Base-by-base conservation (phyloP, 176 grass and related monocot species). In the Guadua angustifolia region DNA sequence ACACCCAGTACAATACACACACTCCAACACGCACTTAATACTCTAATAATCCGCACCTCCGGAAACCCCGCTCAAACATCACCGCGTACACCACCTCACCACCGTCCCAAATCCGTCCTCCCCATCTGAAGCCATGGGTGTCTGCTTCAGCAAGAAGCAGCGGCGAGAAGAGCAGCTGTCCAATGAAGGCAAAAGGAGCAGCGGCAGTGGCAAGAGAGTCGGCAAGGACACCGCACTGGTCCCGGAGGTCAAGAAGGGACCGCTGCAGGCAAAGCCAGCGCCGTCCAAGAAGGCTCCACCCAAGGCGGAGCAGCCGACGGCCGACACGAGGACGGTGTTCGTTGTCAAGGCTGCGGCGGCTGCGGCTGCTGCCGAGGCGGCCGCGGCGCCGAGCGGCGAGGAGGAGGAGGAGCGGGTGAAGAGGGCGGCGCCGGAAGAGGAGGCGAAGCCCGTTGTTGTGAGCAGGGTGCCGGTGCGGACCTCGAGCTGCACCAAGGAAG, bases 101-200 rank as follows among this genome's bases (percentile, higher is more conserved):
- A 12, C 52, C 11, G 12, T 43, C 56, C 65, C 29, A 8, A 22
- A 53, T 65, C 64, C 71, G 0, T 4, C 65, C 58, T 19, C 5
- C 2, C 32, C 49, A 8, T 35, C 78, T 29, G 69, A 59, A 57
- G 36, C 66, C 81, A 99, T 95, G 96, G 93, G 96, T 15, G 89
- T 95, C 79, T 99, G 96, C 60, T 90, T 92, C 73, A 95, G 96
- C 91, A 99, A 95, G 93, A 91, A 92, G 87, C 86, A 91, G 79
- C 84, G 70, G 49, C 79, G 26, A 40, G 85, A 72, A 19, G 75
- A 66, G 77, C 76, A 25, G 32, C 70, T 49, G 0, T 14, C 39
- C 39, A 0, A 24, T 16, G 85, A 76, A 50, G 36, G 47, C 71
- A 84, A 66, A 71, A 88, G 59, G 70, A 25, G 38, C 38, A 18